Evolutionary conservation across 2,329 filamentous ascomycete species (phyloP).

Genomic region (Trichothecium roseum): DNA sequence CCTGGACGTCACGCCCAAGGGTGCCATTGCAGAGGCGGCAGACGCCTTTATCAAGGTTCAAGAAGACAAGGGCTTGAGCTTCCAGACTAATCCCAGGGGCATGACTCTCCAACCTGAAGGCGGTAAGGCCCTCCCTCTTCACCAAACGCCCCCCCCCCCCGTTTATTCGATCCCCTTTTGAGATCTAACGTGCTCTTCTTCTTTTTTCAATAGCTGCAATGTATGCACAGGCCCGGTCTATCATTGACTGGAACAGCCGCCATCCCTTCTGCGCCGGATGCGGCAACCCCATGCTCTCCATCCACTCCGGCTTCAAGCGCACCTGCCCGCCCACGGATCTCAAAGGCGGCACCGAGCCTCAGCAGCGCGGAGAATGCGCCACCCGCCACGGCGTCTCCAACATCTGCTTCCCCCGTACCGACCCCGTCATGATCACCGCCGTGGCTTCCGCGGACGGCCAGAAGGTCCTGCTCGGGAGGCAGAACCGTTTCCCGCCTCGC

Average conservation of each 20-base stretch:
- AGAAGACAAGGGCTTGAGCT: conserved; percentile 48
- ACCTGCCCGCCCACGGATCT: conserved; percentile 63
- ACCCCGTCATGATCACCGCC: conserved; percentile 92
- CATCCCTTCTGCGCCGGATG: conserved; percentile 90
- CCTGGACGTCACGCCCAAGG: conserved; percentile 72
- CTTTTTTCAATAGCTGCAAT: conserved; percentile 56
- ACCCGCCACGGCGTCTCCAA: conserved; percentile 84
- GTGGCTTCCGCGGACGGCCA: conserved; percentile 73
- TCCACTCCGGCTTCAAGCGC: conserved; percentile 73
- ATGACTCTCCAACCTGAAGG: conserved; percentile 50
- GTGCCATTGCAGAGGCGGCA: conserved; percentile 49
- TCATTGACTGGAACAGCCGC: conserved; percentile 88
- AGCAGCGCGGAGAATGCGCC: conserved; percentile 55
- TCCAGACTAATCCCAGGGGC: conserved; percentile 56
- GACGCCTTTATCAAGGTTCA: conserved; percentile 31
- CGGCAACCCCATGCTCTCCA: conserved; percentile 68
- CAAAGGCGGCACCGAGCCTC: conserved; percentile 26
- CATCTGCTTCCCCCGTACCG: conserved; percentile 81
- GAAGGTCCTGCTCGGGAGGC: conserved; percentile 72
- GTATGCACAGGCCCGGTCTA: conserved; percentile 77
- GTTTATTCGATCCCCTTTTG: no score
- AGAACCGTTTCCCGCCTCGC: conserved; percentile 69
- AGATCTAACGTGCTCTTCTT: neutral
- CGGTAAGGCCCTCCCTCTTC: conserved; percentile 31
- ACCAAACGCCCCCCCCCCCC: no score